phyloP scores from a whole-genome alignment of 495 filamentous ascomycete genomes.

The Rhypophila decipiens region DNA sequence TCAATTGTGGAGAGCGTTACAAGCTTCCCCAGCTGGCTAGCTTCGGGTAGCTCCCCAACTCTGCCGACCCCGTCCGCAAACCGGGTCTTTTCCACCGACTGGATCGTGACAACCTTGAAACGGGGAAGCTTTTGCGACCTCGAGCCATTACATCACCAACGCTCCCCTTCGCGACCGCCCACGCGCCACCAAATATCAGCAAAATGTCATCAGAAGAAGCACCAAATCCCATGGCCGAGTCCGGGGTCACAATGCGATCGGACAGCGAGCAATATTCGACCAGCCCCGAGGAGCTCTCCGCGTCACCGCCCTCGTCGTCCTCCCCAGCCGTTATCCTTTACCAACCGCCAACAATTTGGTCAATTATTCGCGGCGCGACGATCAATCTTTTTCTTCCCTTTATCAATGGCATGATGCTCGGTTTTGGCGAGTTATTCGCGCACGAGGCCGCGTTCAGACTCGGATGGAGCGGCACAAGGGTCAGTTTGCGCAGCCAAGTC shows the following conservation, averaged over 20 bases:
- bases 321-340: slow-evolving; percentile 78
- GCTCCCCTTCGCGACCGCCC: not conserved
- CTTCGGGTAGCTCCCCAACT: slow-evolving; percentile 1
- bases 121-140: not conserved
- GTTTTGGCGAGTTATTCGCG: slow-evolving; percentile 92
- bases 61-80: not conserved
- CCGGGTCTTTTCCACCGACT: not conserved
- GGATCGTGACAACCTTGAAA: not conserved
- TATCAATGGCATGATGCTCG: slow-evolving; percentile 96
- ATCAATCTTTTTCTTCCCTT: slow-evolving; percentile 95
- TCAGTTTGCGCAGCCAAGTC: slow-evolving; percentile 34
- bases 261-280: slow-evolving; percentile 89
- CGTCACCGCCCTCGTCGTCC: slow-evolving; percentile 56
- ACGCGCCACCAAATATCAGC: too few relatives aligned
- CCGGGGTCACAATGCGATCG: slow-evolving; percentile 76
- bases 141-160: not conserved
- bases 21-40: slow-evolving; percentile 3
- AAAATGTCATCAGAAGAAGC: slow-evolving; percentile 47
- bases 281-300: slow-evolving; percentile 57
- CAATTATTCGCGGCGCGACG: slow-evolving; percentile 76
- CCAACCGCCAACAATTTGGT: slow-evolving; percentile 78
- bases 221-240: slow-evolving; percentile 64
- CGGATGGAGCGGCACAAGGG: slow-evolving; percentile 91
- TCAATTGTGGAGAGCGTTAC: too few relatives aligned
- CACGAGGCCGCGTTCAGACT: slow-evolving; percentile 90